Evolutionary conservation across 345 rosid species (phyloP).

Genomic region (Moricandia moricandioides): DNA sequence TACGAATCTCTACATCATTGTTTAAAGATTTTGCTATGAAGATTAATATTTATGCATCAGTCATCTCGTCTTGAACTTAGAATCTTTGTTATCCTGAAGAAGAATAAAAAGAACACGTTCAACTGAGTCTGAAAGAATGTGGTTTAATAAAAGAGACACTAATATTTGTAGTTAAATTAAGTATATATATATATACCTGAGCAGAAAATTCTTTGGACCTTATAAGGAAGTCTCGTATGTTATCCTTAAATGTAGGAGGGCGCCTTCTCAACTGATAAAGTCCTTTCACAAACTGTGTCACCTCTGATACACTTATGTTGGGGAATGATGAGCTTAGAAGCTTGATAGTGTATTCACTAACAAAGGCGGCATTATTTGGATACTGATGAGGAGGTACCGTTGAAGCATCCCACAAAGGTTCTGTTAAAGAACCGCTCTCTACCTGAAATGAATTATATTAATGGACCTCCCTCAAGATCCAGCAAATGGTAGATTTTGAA

Average conservation of each 20-base stretch:
- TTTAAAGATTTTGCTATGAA: neutral
- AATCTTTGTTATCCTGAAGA: slow-evolving; percentile 70
- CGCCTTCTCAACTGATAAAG: slow-evolving; percentile 68
- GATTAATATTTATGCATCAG: slow-evolving; percentile 32
- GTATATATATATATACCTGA: slow-evolving; percentile 47
- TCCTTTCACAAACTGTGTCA: slow-evolving; percentile 76
- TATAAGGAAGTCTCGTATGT: slow-evolving; percentile 86
- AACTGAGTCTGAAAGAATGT: neutral
- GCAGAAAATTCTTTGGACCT: slow-evolving; percentile 80
- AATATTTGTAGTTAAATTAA: neutral
- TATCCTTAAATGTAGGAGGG: slow-evolving; percentile 59
- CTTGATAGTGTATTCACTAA: slow-evolving; percentile 80
- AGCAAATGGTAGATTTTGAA: neutral
- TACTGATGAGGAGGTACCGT: slow-evolving; percentile 63
- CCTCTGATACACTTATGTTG: slow-evolving; percentile 89
- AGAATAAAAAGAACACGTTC: neutral
- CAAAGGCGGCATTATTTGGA: slow-evolving; percentile 69
- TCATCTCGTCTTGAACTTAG: slow-evolving; percentile 66
- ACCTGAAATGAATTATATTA: slow-evolving; percentile 43
- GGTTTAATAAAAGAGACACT: neutral
- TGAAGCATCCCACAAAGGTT: slow-evolving; percentile 89
- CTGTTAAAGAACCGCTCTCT: slow-evolving; percentile 68
- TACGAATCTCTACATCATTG: neutral
- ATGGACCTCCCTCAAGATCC: neutral
- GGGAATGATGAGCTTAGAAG: slow-evolving; percentile 88